phyloP scores from a whole-genome alignment of 1,139 yeast species.

The Suhomyces taliae region DNA sequence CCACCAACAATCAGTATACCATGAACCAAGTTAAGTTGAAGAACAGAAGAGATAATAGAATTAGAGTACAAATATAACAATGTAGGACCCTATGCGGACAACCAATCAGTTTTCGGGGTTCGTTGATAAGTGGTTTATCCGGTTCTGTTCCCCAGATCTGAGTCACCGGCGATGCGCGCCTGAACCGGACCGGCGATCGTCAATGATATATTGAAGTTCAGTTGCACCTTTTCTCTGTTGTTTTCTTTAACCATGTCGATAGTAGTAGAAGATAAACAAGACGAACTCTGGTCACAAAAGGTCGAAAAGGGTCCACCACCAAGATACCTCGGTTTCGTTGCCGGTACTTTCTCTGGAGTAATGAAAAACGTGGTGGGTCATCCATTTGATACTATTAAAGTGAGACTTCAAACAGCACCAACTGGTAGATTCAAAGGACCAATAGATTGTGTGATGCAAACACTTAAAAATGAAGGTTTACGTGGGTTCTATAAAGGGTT shows the following conservation, averaged over 20 bases:
- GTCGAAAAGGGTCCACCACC: constrained; percentile 38
- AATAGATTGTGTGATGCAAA: constrained; percentile 72
- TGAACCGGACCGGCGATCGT: constrained; percentile 4
- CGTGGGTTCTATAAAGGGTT: constrained; percentile 84
- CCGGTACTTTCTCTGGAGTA: constrained; percentile 85
- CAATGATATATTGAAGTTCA: background rate
- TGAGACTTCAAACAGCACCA: constrained; percentile 79
- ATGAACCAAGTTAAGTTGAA: too few species aligned
- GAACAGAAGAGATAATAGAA: too few species aligned
- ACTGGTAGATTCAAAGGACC: constrained; percentile 76
- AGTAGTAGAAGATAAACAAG: constrained; percentile 13
- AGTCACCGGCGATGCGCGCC: constrained; percentile 7
- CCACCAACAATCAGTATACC: too few species aligned
- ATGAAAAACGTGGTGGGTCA: constrained; percentile 90
- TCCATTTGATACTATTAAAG: constrained; percentile 90
- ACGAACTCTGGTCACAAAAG: constrained; percentile 1
- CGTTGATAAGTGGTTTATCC: background rate
- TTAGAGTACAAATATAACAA: too few species aligned
- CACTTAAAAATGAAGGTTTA: constrained; percentile 71
- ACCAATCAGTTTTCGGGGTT: too few species aligned
- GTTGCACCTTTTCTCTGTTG: background rate
- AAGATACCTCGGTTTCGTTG: constrained; percentile 73
- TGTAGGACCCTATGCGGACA: too few species aligned
- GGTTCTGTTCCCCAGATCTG: background rate
- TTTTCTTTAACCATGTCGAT: constrained; percentile 10